Base-by-base conservation (phyloP, 2,329 filamentous ascomycete genomes). In the Lecanosticta acicola region DNA sequence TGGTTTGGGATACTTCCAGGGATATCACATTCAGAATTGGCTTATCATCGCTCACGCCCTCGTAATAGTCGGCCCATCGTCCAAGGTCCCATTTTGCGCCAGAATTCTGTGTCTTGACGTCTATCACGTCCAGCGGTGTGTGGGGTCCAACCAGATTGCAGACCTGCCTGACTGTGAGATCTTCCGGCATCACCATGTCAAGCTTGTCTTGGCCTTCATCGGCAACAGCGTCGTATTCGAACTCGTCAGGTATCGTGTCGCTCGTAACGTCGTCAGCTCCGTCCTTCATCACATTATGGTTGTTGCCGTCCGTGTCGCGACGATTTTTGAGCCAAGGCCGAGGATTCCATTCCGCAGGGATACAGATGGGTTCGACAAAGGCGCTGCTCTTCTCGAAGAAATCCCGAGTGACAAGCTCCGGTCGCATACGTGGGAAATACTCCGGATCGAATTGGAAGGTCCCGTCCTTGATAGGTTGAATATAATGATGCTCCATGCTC, bases 21-120 rank as follows among this genome's bases (percentile, higher is more conserved):
- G 81, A 84, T 59, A 85, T 85, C 48, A 84, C 82, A 58, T 85
- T 85, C 4, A 79, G 76, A 32, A 85, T 79, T 2, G 75, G 69
- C 61, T 84, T 83, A 40, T 73, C 67, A 29, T 78, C 76, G 19
- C 71, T 71, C 51, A 74, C 74, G 56, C 81, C 78, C 55, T 84
- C 82, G 60, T 85, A 85, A 59, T 79, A 79, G 51, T 84, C 80
- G 5, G 80, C 80, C 78, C 81, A 84, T 60, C 79, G 77, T 46
- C 73, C 71, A 68, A 85, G 77, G 24, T 76, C 81, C 80, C 80
- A 84, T 52, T 75, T 75, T 53, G 77, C 80, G 47, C 78, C 79
- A 5, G 79, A 79, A 55, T 83, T 79, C 54, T 85, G 81, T 7
- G 79, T 80, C 58, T 84, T 83, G 49, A 85, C 81, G 60, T 85